Evolutionary conservation across 805 yeast species (phyloP).

Genomic region (Kuraishia hungarica): DNA sequence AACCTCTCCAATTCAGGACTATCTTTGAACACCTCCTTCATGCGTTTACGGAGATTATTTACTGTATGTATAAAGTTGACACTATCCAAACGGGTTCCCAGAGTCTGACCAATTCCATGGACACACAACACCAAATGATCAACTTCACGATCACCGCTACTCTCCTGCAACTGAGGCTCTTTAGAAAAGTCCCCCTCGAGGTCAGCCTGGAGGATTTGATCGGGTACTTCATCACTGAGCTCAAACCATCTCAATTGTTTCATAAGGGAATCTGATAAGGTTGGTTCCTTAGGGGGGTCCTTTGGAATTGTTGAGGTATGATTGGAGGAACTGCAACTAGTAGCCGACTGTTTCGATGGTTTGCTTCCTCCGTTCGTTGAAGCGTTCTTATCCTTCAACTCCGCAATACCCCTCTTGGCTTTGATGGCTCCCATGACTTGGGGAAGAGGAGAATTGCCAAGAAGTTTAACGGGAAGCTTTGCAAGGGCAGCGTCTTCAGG

Average conservation of each 20-base stretch:
- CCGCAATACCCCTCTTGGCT: not conserved
- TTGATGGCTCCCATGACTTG: not conserved
- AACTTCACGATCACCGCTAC: constrained; percentile 30
- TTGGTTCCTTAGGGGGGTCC: not conserved
- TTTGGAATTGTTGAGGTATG: no score
- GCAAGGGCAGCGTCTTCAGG: not conserved
- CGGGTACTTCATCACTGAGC: constrained; percentile 18
- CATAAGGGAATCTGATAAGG: not conserved
- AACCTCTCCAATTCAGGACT: constrained; percentile 25
- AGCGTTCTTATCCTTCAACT: not conserved
- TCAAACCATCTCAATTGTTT: constrained; percentile 9
- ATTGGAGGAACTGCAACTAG: no score
- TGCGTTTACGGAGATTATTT: constrained; percentile 50
- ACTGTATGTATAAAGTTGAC: constrained; percentile 85
- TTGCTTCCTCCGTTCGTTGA: not conserved
- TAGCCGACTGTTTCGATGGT: not conserved
- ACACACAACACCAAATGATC: constrained; percentile 70
- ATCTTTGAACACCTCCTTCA: constrained; percentile 40
- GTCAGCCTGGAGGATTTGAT: constrained; percentile 32
- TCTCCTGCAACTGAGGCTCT: constrained; percentile 31
- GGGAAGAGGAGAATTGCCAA: not conserved
- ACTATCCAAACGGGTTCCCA: constrained; percentile 70
- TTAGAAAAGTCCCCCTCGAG: constrained; percentile 42
- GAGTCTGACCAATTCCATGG: constrained; percentile 91
- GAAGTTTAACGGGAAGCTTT: not conserved